phyloP scores from a whole-genome alignment of 805 yeast species.

The Saturnispora hagleri region DNA sequence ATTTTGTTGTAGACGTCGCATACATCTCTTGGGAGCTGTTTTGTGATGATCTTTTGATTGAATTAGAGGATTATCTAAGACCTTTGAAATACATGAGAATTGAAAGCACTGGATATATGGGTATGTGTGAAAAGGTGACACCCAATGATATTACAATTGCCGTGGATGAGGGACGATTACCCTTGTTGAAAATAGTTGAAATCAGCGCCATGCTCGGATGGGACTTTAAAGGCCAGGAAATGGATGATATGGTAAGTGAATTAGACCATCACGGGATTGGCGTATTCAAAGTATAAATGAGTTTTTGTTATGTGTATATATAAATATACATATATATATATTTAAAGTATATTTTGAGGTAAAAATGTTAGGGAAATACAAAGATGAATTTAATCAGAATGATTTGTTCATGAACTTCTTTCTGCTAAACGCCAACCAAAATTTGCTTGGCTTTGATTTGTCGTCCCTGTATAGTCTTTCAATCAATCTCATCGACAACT shows the following conservation, averaged over 20 bases:
- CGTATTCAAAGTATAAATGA: constrained; percentile 11
- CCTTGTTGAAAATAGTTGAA: constrained; percentile 51
- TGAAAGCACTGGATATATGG: constrained; percentile 80
- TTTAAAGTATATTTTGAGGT: background rate
- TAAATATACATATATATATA: background rate
- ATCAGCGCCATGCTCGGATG: constrained; percentile 79
- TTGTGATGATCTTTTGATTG: constrained; percentile 35
- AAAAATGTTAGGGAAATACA: background rate
- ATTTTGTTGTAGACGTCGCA: constrained; percentile 69
- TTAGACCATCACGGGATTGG: constrained; percentile 59
- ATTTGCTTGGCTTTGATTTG: constrained; percentile 63
- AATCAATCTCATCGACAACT: constrained; percentile 72
- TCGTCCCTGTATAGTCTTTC: constrained; percentile 60
- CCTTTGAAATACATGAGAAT: constrained; percentile 58
- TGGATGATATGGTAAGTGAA: constrained; percentile 53
- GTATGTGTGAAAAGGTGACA: constrained; percentile 72
- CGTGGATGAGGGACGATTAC: constrained; percentile 66
- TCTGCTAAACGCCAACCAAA: constrained; percentile 93
- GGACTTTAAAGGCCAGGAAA: constrained; percentile 57
- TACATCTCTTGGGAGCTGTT: constrained; percentile 51
- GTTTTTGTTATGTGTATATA: background rate
- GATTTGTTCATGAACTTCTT: constrained; percentile 93
- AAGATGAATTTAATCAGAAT: constrained; percentile 29
- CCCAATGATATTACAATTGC: constrained; percentile 89
- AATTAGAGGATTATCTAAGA: constrained; percentile 22